Conservation (phyloP, 1,284 basidiomycete genomes). For the Apiotrichum gracile region DNA sequence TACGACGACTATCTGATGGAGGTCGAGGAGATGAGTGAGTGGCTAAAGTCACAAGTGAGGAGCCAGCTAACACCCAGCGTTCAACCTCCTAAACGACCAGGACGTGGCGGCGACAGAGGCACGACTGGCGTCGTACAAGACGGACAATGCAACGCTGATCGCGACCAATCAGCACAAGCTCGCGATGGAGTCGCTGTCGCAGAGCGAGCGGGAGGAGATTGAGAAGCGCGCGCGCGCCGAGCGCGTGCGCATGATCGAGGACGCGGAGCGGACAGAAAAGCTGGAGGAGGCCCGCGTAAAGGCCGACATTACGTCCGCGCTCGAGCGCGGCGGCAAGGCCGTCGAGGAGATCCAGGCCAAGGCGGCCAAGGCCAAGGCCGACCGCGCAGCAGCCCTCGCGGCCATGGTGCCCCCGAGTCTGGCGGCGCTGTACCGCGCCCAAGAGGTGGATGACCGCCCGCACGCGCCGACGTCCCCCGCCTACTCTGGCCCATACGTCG, state of each 20-base stretch:
- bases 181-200: constrained; percentile 49
- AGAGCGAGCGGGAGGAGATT: constrained; percentile 62
- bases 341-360: constrained; percentile 60
- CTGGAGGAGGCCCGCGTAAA: constrained; percentile 48
- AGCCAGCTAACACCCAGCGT: constrained; percentile 52
- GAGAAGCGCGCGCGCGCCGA: constrained; percentile 64
- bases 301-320: constrained; percentile 65
- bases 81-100: constrained; percentile 90
- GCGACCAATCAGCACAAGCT: constrained; percentile 68
- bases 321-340: constrained; percentile 54
- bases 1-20: constrained; percentile 97
- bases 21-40: constrained; percentile 88
- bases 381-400: constrained; percentile 24
- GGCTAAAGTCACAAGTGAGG: not conserved
- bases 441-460: constrained; percentile 6
- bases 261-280: constrained; percentile 59
- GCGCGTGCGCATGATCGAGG: constrained; percentile 56
- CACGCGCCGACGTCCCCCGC: constrained; percentile 34
- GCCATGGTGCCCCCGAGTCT: constrained; percentile 23
- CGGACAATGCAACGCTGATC: constrained; percentile 72
- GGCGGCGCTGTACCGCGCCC: constrained; percentile 10
- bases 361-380: constrained; percentile 27
- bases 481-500: constrained; percentile 43
- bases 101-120: constrained; percentile 80
- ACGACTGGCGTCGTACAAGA: constrained; percentile 69